Conservation (phyloP, 2,329 filamentous ascomycete species). For the Zymoseptoria pseudotritici region DNA sequence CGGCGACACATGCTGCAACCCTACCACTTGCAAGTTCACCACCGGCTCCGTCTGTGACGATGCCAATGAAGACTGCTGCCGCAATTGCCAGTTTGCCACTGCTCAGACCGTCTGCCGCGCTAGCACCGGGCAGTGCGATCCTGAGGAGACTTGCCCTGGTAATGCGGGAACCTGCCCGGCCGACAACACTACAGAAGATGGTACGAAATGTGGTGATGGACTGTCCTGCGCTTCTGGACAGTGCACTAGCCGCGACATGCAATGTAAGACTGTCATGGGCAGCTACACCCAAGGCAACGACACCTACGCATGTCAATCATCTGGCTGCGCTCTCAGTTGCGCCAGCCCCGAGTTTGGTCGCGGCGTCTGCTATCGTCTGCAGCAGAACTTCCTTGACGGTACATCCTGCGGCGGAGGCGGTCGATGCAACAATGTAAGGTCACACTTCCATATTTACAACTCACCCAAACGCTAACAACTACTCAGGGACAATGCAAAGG, state of each 20-base stretch:
- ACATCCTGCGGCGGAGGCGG: constrained; percentile 78
- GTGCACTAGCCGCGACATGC: constrained; percentile 83
- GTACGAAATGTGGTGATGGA: constrained; percentile 60
- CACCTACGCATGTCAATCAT: constrained; percentile 68
- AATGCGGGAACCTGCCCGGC: constrained; percentile 63
- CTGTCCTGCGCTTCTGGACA: constrained; percentile 84
- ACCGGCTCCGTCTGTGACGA: constrained; percentile 70
- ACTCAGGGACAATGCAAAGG: constrained; percentile 64
- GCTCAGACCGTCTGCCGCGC: constrained; percentile 69
- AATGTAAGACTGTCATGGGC: constrained; percentile 81
- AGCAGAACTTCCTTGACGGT: constrained; percentile 90
- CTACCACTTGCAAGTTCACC: constrained; percentile 79
- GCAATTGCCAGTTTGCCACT: constrained; percentile 59
- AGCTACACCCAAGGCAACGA: constrained; percentile 64
- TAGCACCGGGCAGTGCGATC: constrained; percentile 76
- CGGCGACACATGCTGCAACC: constrained; percentile 73
- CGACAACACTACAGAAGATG: constrained; percentile 64
- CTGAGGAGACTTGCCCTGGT: constrained; percentile 75
- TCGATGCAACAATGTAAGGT: constrained; percentile 59
- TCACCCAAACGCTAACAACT: constrained; percentile 9
- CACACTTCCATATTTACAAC: background rate
- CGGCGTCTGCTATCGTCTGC: constrained; percentile 64
- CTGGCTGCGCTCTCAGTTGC: constrained; percentile 71
- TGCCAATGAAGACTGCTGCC: constrained; percentile 78
- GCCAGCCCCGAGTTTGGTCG: constrained; percentile 59